Conservation (phyloP, 169 alveolate genomes). For the Cryptosporidium tyzzeri region DNA sequence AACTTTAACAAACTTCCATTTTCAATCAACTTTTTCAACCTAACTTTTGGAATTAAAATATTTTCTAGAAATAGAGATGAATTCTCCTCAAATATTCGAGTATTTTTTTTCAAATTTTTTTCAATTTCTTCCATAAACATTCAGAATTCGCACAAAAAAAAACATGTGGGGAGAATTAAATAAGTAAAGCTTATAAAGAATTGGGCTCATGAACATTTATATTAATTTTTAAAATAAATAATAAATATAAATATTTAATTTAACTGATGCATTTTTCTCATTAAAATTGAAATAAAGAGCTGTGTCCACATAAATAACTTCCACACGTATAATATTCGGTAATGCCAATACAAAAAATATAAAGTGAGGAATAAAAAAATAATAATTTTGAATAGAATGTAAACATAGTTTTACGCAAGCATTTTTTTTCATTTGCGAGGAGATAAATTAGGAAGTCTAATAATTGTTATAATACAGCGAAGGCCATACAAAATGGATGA, state of each 20-base stretch:
- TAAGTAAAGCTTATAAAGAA: not conserved
- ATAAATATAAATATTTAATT: no score
- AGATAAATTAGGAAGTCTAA: not conserved
- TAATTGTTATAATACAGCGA: not conserved
- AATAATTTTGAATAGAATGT: not conserved
- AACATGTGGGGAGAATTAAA: not conserved
- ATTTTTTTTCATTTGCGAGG: not conserved
- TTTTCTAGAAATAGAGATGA: constrained; percentile 12
- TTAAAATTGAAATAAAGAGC: not conserved
- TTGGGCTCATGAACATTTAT: no score
- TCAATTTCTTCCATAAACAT: not conserved
- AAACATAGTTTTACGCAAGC: no score
- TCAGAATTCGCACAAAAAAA: not conserved
- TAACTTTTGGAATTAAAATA: not conserved
- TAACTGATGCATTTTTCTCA: not conserved
- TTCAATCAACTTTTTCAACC: not conserved
- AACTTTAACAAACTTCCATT: not conserved
- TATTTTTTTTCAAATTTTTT: not conserved
- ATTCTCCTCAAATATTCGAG: constrained; percentile 49
- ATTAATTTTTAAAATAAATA: not conserved
- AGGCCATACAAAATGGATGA: constrained; percentile 28
- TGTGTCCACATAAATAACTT: constrained; percentile 19
- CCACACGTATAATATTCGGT: constrained; percentile 3
- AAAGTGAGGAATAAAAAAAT: not conserved
- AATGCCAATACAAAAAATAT: not conserved